Evolutionary conservation across 148 eudicot species (phyloP).

Genomic region (Fagopyrum tataricum): DNA sequence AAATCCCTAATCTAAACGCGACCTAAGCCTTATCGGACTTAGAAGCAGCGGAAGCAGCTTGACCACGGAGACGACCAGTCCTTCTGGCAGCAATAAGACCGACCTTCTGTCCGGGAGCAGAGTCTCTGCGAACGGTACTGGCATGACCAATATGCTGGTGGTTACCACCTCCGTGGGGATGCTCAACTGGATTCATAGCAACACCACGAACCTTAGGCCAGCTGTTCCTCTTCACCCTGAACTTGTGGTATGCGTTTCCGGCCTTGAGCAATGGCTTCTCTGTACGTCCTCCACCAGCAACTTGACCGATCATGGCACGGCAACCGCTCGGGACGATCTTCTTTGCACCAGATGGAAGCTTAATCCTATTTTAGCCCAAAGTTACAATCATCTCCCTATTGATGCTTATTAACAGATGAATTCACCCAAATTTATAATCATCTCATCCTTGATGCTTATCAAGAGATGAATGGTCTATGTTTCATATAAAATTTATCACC

Average conservation of each 20-base stretch:
- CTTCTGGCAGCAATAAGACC: conserved; percentile 16
- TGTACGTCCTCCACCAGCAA: conserved; percentile 29
- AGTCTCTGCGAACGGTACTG: conserved; percentile 11
- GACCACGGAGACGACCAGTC: conserved; percentile 17
- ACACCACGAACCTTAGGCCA: conserved; percentile 39
- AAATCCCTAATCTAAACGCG: background rate
- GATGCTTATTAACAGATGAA: too few species aligned
- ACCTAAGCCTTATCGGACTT: background rate
- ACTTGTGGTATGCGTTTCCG: conserved; percentile 33
- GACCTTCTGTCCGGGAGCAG: conserved; percentile 12
- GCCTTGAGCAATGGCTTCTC: conserved; percentile 29
- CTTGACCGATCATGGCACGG: conserved; percentile 31
- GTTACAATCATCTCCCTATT: too few species aligned
- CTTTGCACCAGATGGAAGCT: conserved; percentile 34
- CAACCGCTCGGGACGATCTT: conserved; percentile 28
- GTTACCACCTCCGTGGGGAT: conserved; percentile 16
- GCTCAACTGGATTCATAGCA: conserved; percentile 26
- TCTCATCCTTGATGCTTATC: too few species aligned
- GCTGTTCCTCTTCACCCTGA: conserved; percentile 31
- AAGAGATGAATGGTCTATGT: too few species aligned
- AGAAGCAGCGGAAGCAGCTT: conserved; percentile 18
- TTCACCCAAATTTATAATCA: too few species aligned
- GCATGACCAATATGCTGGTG: conserved; percentile 17
- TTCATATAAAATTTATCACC: too few species aligned
- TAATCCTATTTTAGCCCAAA: conserved; percentile 14